Evolutionary conservation across 139 green algal species (phyloP), one percentile per base, ranked within the genome.

Genomic region (Chlorella ohadii): DNA sequence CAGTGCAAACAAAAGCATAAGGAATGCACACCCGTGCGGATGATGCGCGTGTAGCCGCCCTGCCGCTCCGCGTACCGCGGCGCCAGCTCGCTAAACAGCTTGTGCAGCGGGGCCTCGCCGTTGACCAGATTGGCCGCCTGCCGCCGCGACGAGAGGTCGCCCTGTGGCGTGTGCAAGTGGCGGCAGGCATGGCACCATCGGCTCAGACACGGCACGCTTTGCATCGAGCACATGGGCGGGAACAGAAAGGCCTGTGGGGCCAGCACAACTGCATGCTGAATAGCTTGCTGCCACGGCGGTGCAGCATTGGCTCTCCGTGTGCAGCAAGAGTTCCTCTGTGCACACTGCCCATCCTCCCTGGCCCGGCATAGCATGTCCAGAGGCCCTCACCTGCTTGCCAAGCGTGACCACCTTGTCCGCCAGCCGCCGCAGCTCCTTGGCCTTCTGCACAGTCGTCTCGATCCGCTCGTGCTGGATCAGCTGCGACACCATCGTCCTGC

Each of bases 401-500:
- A 95, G 90, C 7, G 94, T 96, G 67, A 98, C 88, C 33, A 95
- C 79, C 25, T 93, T 72, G 81, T 98, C 96, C 63, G 94, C 94
- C 65, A 96, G 81, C n/a, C 91, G 91, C 56, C 92, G 89, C 61
- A 98, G 89, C 72, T 95, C 93, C 66, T 97, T 96, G 9, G 96
- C 96, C 57, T 96, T 96, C 2, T 91, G 78, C 39, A 98, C 70
- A 0, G 96, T 99, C 2, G 96, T 99, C 56, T 98, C 87, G 59
- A 99, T 98, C 12, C 96, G 87, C 87, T 98, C 96, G 81, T 99
- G 94, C 72, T 95, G 66, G 2, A 99, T 89, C 66, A 99, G 88
- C 88, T 99, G 97, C 1, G 95, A 94, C 33, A 98, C 96, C 94
- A 99, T 97, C 0, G 95, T 99, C 87, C 96, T 97, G 90, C 63